Percentiles rank a stretch among this genome's conserved stretches.
phyloP scores from a whole-genome alignment of 306 rosid species.

The Rosa multiflora region DNA sequence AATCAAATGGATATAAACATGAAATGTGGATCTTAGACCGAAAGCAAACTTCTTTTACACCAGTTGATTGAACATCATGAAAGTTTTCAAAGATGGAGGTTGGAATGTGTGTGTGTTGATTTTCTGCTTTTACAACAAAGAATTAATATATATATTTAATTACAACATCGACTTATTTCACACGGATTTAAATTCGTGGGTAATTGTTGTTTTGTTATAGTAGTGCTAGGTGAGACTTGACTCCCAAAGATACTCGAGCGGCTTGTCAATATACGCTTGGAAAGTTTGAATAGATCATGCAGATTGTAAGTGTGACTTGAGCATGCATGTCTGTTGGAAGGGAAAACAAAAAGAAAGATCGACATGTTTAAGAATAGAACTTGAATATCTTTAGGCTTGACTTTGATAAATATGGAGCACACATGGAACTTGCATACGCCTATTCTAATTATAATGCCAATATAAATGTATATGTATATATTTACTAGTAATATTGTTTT shows the following conservation, averaged over 20 bases:
- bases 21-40: not conserved
- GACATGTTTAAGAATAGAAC: not conserved
- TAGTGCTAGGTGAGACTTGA: too few species aligned
- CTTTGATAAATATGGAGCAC: not conserved
- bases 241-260: too few species aligned
- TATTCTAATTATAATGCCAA: too few species aligned
- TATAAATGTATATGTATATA: too few species aligned
- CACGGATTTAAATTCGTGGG: not conserved
- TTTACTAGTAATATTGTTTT: too few species aligned
- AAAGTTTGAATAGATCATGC: not conserved
- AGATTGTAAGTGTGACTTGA: not conserved
- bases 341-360: not conserved
- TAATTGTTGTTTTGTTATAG: not conserved
- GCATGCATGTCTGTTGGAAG: not conserved
- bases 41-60: not conserved
- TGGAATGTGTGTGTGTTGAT: not conserved
- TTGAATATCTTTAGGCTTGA: not conserved
- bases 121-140: not conserved
- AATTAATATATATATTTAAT: too few species aligned
- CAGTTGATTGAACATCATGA: not conserved
- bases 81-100: not conserved
- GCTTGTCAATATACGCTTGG: too few species aligned
- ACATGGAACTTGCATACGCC: not conserved
- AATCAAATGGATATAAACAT: not conserved
- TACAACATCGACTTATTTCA: too few species aligned